These are phyloP conservation scores for Penicillium alfredii DNA, from an alignment of 495 filamentous ascomycete genomes.

Conservation along the genomic window DNA sequence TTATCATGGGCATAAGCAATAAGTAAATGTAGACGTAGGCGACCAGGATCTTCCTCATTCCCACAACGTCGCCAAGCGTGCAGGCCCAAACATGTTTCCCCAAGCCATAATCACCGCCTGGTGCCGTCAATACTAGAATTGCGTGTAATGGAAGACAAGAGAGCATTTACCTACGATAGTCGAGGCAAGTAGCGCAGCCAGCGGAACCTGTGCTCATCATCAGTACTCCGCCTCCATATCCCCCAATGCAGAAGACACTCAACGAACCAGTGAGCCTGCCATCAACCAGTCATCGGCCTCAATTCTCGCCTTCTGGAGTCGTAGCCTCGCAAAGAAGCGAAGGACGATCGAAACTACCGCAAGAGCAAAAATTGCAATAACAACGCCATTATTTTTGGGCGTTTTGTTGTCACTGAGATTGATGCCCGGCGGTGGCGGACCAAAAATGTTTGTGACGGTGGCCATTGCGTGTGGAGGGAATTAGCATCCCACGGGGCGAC, in stretches of 20 bases:
- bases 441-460: too few relatives aligned
- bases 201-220: not conserved
- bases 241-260: not conserved
- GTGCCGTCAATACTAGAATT: not conserved
- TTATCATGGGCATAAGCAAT: constrained; percentile 14
- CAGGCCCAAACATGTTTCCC: constrained; percentile 17
- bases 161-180: not conserved
- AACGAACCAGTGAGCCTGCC: constrained; percentile 1
- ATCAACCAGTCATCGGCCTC: constrained; percentile 13
- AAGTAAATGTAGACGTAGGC: constrained; percentile 16
- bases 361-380: constrained; percentile 5
- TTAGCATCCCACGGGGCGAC: too few relatives aligned
- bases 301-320: constrained; percentile 3
- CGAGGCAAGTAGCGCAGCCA: not conserved
- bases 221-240: not conserved
- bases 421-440: too few relatives aligned
- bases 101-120: constrained; percentile 11
- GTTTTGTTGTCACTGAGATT: too few relatives aligned
- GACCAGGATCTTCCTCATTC: constrained; percentile 13
- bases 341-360: constrained; percentile 1
- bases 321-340: constrained; percentile 8
- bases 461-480: too few relatives aligned
- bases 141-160: not conserved
- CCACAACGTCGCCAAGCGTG: constrained; percentile 4
- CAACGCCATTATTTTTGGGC: constrained; percentile 10